Percentiles rank a stretch among this genome's conserved stretches.
These are phyloP conservation scores for Hanseniaspora guilliermondii DNA, from an alignment of 805 yeast species.

Conservation along the genomic window DNA sequence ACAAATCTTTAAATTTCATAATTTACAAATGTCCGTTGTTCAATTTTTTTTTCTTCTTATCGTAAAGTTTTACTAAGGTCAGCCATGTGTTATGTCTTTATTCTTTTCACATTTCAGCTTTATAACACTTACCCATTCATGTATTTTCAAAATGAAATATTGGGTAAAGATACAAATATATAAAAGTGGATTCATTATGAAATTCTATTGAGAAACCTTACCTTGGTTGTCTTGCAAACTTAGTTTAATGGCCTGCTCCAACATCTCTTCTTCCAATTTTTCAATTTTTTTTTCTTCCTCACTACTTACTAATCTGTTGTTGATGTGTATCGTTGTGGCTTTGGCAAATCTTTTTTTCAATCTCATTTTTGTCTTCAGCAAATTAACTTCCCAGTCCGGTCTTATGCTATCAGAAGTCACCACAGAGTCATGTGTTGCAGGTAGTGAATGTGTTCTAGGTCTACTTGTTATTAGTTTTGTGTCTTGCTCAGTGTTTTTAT, in stretches of 20 bases:
- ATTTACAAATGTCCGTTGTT: too few species aligned
- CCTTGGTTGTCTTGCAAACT: constrained; percentile 49
- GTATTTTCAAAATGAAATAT: too few species aligned
- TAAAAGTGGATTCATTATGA: too few species aligned
- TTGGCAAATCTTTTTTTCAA: constrained; percentile 83
- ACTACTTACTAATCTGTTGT: constrained; percentile 51
- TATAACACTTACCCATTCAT: too few species aligned
- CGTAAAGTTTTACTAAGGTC: too few species aligned
- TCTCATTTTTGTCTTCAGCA: constrained; percentile 58
- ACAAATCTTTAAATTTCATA: too few species aligned
- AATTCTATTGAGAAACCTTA: constrained; percentile 3
- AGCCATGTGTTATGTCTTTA: too few species aligned
- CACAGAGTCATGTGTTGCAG: constrained; percentile 57
- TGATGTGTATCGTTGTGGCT: constrained; percentile 86
- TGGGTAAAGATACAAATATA: too few species aligned
- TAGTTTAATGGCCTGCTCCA: constrained; percentile 69
- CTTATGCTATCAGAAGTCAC: constrained; percentile 71
- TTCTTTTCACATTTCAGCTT: too few species aligned
- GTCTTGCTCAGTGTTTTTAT: constrained; percentile 13
- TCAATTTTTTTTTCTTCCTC: constrained; percentile 19
- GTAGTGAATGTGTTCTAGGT: constrained; percentile 41
- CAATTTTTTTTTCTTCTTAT: too few species aligned
- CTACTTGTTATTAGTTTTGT: neutral
- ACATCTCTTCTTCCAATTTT: constrained; percentile 62
- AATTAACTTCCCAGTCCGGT: constrained; percentile 82